Evolutionary conservation across 805 yeast species (phyloP), one percentile per base, ranked within the genome.

Genomic region (Saccharomycopsis selenospora): DNA sequence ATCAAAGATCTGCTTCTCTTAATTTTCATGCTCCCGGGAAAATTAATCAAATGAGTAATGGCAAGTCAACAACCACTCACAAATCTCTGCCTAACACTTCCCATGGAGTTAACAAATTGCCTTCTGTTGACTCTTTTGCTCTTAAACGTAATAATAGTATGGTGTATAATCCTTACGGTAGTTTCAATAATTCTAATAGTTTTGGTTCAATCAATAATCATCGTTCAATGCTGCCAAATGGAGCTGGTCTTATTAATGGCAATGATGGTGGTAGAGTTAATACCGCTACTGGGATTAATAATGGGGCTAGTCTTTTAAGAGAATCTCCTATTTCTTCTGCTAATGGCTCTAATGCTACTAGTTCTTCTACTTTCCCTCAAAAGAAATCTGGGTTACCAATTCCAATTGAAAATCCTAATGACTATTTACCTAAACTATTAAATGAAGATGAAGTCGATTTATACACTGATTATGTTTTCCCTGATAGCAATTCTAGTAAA

Each of bases 401-500:
- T 52, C 88, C 91, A 0, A 73, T 81, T 11, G 77, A 75, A 14
- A 75, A 77, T 53, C 91, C 91, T 1, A 82, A 83, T 57, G 74
- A 72, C n/a, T 70, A 62, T 53, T 62, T 85, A 17, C 90, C 91
- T 0, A 66, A 60, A 0, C 74, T 70, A 3, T 66, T 76, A 53
- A 68, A 75, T 45, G 78, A 80, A 59, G 62, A 64, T 1, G 68
- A 70, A 47, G 64, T 70, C 2, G 70, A 71, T 40, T 63, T 85
- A 50, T 68, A 72, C 26, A 82, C 80, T 41, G 77, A 75, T 48
- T 85, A 77, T 58, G 76, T 71, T 38, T 55, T 73, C 17, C 68
- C 71, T 2, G 68, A 67, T 8, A 61, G 63, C 46, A 49, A 50
- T 5, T 51, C 60, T 1, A 66, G 66, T 23, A 68, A 66, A 43